Evolutionary conservation across 2,329 filamentous ascomycete species (phyloP), one percentile per base, ranked within the genome.

Genomic region (Cercospora citrullina): DNA sequence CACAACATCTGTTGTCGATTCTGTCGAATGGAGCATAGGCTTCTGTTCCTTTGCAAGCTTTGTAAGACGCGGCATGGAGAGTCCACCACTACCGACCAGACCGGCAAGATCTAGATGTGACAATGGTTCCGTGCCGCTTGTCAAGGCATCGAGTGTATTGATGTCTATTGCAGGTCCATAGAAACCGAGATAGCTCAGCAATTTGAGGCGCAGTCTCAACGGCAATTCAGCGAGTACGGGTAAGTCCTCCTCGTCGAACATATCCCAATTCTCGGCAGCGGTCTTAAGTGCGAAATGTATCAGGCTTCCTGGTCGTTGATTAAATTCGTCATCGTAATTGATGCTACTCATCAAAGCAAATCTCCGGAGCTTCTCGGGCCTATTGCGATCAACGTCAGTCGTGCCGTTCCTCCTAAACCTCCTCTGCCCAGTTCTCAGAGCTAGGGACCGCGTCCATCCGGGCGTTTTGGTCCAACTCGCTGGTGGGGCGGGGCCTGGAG

Each of bases 241-340:
- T 65, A 85, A 83, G 72, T 89, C 86, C 70, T 87, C 87, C 62
- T 85, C 81, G 28, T 85, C 76, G 68, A 89, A 83, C 76, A 84
- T 83, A 9, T 81, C 76, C 87, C 87, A 90, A 26, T 87, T 82
- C 26, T 76, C 72, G 2, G 87, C 86, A 72, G 89, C 83, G 0
- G 81, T 80, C 71, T 84, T 87, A 42, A 90, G 74, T 16, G 83
- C 76, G 5, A 80, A 74, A 76, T 89, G 83, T 57, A 84, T 70
- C 7, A 90, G 77, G 63, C 82, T 85, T 39, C 74, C 70, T n/a
- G 74, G 69, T 21, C 61, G 58, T 5, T 51, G 45, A 57, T 55
- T 8, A 12, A 1, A 62, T 9, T 21, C 31, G 21, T 23, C 21
- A 30, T 67, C 61, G 8, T 30, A 58, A 14, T 70, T 65, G 9